phyloP scores from a whole-genome alignment of 2,329 filamentous ascomycete genomes.

The Alternaria atra region DNA sequence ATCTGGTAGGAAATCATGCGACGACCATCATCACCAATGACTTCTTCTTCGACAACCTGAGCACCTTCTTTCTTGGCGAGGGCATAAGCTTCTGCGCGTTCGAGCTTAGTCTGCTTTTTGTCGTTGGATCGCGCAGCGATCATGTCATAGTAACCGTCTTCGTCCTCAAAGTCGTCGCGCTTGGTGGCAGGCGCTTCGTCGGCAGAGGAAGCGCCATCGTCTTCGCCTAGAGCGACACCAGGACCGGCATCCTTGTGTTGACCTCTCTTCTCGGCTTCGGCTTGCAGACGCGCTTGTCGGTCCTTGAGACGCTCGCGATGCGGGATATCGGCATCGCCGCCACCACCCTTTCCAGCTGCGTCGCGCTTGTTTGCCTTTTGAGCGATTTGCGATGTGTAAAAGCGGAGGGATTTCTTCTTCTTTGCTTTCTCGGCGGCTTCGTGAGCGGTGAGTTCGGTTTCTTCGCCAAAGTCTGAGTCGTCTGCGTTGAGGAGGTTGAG shows the following conservation, averaged over 20 bases:
- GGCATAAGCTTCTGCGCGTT: slow-evolving; percentile 65
- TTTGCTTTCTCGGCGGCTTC: slow-evolving; percentile 86
- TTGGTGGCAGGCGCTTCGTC: slow-evolving; percentile 59
- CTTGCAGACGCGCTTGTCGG: slow-evolving; percentile 83
- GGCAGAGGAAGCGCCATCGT: slow-evolving; percentile 71
- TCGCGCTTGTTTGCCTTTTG: slow-evolving; percentile 91
- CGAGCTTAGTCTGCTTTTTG: slow-evolving; percentile 79
- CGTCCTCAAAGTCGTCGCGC: slow-evolving; percentile 57
- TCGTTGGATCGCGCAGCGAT: slow-evolving; percentile 72
- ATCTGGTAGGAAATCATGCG: slow-evolving; percentile 93
- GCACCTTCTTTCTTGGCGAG: slow-evolving; percentile 65
- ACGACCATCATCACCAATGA: slow-evolving; percentile 83
- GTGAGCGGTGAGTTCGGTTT: slow-evolving; percentile 77
- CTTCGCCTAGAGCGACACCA: slow-evolving; percentile 72
- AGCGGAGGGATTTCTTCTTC: slow-evolving; percentile 90
- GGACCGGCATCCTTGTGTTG: slow-evolving; percentile 63
- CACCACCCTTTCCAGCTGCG: slow-evolving; percentile 74
- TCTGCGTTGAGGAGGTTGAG: slow-evolving; percentile 60
- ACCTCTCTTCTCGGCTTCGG: slow-evolving; percentile 86
- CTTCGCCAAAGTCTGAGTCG: slow-evolving; percentile 93
- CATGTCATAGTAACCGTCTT: slow-evolving; percentile 89
- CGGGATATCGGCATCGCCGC: slow-evolving; percentile 84
- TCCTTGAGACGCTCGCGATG: slow-evolving; percentile 89
- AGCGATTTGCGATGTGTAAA: slow-evolving; percentile 97
- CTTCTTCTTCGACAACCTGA: slow-evolving; percentile 72